These are phyloP conservation scores for Dalbergia cultrata DNA, from an alignment of 306 rosid species.

Conservation along the genomic window DNA sequence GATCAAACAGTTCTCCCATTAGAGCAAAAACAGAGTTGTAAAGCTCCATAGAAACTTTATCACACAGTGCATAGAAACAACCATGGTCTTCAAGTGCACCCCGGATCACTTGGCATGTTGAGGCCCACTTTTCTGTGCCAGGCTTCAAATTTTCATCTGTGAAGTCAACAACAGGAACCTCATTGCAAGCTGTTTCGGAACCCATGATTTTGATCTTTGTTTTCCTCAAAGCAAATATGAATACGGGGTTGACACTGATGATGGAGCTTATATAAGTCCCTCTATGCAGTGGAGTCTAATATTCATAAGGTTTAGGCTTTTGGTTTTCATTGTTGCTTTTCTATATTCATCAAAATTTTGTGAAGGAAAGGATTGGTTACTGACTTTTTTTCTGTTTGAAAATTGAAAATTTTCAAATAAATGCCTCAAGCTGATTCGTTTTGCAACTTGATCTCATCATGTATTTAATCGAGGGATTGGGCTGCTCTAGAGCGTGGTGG, in stretches of 20 bases:
- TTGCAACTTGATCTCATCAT: too few species aligned
- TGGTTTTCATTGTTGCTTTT: background rate
- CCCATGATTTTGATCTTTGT: constrained; percentile 11
- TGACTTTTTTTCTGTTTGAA: too few species aligned
- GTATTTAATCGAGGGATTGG: too few species aligned
- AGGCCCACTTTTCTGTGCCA: constrained; percentile 21
- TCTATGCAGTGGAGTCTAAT: background rate
- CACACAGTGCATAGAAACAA: constrained; percentile 34
- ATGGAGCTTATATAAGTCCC: background rate
- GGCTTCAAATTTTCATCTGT: constrained; percentile 41
- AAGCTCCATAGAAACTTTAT: constrained; percentile 43
- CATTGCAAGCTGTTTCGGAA: background rate
- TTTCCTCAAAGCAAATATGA: background rate
- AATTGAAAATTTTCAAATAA: too few species aligned
- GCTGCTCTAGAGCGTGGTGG: too few species aligned
- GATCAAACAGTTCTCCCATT: constrained; percentile 48
- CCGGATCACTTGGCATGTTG: constrained; percentile 39
- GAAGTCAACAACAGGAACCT: constrained; percentile 43
- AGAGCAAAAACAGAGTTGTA: constrained; percentile 43
- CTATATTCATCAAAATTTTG: background rate
- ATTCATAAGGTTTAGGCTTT: background rate
- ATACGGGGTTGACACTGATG: background rate
- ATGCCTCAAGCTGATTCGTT: too few species aligned
- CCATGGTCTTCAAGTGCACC: constrained; percentile 50
- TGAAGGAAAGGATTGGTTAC: background rate